Evolutionary conservation across 148 eudicot genomes (phyloP), one percentile per base, ranked within the genome.

Genomic region (Pouteria glomerata): DNA sequence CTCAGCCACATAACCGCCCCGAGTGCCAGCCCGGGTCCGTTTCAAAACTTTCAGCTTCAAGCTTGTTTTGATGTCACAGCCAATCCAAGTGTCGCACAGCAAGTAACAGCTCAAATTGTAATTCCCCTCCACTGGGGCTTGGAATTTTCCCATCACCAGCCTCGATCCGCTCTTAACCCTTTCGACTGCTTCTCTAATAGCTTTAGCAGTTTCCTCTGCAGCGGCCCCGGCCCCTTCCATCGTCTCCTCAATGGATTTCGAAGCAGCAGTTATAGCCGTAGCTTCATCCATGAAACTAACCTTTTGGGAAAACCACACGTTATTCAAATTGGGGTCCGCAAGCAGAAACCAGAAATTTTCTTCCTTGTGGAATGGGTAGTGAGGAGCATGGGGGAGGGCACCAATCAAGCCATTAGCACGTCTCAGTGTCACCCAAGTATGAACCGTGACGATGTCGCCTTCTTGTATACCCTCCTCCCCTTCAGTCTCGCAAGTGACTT

Each of bases 401-500:
- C 86, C 83, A 24, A 90, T 81, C 79, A 87, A 77, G 48, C 93
- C 92, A 58, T 93, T 93, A 8, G 78, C 52, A 34, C 98, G 93
- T 31, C 83, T 76, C 34, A 93, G 75, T 26, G 79, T 85, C 37
- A 90, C 88, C 98, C 98, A 93, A 51, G 96, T 88, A 18, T 87
- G 93, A 16, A 93, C 35, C 1, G 96, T 88, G 69, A 90, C 96
- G 29, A 85, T 69, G 72, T 93, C 98, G 6, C 98, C 92, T 69
- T 90, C 98, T 78, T 90, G 98, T 33, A 93, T 77, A 47, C 84
- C 96, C 69, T 93, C 96, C 80, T 93, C 98, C 39, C 96, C 98
- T 80, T 90, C 96, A 4, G 98, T 93, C 78, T 88, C 90, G 60
- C 96, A 90, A 60, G 85, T 86, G 60, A 85, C 83, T 61, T 93